phyloP scores from a whole-genome alignment of 345 rosid species.

The Gossypium arboreum region DNA sequence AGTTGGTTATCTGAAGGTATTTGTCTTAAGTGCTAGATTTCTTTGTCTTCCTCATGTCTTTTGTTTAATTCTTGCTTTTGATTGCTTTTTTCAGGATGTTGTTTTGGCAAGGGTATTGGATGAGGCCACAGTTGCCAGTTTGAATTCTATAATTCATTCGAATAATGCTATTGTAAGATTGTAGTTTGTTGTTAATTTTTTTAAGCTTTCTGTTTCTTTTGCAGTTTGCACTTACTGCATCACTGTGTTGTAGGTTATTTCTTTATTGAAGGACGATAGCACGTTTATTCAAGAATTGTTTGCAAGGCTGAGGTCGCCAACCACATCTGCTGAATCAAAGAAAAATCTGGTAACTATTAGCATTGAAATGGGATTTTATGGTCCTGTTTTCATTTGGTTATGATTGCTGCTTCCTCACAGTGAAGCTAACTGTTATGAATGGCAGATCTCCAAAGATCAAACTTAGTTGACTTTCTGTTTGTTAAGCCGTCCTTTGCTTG shows the following conservation, averaged over 20 bases:
- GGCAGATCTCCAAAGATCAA: not conserved
- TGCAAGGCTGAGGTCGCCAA: slow-evolving; percentile 61
- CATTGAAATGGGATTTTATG: not conserved
- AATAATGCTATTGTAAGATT: slow-evolving; percentile 76
- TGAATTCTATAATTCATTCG: slow-evolving; percentile 63
- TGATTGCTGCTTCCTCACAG: not conserved
- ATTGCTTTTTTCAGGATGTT: slow-evolving; percentile 60
- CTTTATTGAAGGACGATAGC: slow-evolving; percentile 71
- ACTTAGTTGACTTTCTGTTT: not conserved
- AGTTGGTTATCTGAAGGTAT: slow-evolving; percentile 88
- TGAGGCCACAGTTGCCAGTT: slow-evolving; percentile 59
- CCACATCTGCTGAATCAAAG: slow-evolving; percentile 63
- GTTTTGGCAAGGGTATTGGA: slow-evolving; percentile 90
- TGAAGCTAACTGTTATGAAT: not conserved
- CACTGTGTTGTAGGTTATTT: slow-evolving; percentile 54
- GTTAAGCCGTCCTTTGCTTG: not conserved
- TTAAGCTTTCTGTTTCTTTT: slow-evolving; percentile 10
- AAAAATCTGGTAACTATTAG: slow-evolving; percentile 72
- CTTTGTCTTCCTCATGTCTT: not conserved
- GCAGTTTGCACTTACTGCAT: not conserved
- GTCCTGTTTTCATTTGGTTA: not conserved
- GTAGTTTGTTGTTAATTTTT: slow-evolving; percentile 1
- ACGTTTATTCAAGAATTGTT: slow-evolving; percentile 87
- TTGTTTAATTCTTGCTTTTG: slow-evolving; percentile 16
- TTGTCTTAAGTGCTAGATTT: slow-evolving; percentile 23